Conservation (phyloP, 129 eudicot genomes). For the Centrapalus pauciflorus region DNA sequence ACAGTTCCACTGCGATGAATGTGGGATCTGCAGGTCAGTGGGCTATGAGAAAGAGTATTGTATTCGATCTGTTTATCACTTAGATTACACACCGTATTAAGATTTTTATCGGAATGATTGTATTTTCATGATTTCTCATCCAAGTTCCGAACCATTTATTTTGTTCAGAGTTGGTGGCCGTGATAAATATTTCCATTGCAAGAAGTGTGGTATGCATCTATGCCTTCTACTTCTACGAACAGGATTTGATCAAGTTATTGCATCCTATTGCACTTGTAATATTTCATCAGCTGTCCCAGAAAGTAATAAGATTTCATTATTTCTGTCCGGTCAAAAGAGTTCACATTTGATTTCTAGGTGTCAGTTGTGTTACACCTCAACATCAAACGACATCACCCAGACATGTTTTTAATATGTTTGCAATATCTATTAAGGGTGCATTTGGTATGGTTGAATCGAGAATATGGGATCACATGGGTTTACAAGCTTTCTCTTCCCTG, state of each 20-base stretch:
- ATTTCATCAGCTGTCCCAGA: background rate
- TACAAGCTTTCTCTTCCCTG: too few relatives aligned
- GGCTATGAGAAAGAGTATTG: background rate
- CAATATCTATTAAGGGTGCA: background rate
- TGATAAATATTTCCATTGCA: slow-evolving; percentile 84
- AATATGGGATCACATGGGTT: too few relatives aligned
- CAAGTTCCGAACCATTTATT: background rate
- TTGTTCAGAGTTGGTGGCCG: slow-evolving; percentile 75
- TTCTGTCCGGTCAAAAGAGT: background rate
- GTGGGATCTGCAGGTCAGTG: slow-evolving; percentile 96
- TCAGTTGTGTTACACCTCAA: background rate
- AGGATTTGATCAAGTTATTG: background rate
- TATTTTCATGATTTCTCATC: background rate
- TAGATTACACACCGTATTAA: background rate
- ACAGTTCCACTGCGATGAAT: slow-evolving; percentile 90
- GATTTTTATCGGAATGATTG: background rate
- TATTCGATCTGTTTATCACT: background rate
- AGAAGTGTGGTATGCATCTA: slow-evolving; percentile 73
- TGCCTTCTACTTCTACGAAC: background rate
- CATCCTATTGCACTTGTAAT: background rate
- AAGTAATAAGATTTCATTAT: too few relatives aligned
- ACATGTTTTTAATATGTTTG: background rate
- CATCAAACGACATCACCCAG: background rate
- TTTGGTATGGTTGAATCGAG: too few relatives aligned
- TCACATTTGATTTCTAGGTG: background rate